Base-by-base conservation (phyloP, 139 green algal species). In the Coelastrella sp. region DNA sequence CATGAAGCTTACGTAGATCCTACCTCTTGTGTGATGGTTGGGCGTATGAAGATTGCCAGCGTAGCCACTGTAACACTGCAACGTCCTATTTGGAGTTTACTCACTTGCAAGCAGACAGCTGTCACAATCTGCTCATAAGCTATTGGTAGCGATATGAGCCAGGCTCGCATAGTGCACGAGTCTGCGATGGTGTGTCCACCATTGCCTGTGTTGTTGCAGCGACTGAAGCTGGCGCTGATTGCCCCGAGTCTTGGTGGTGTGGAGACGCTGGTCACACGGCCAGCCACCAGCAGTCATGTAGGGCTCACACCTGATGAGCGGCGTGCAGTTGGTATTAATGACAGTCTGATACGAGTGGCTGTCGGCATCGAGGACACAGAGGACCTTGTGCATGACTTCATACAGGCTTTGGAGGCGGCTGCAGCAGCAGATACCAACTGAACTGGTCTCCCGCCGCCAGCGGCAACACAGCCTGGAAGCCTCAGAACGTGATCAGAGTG, bases 261-360 rank as follows among this genome's bases (percentile, higher is more conserved):
- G 73, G 97, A 99, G 92, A 95, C 93, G 8, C 94, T 99, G 11
- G 98, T 99, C 66, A 97, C 99, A 87, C 97, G 99, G 93, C 97
- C 97, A 17, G 97, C 97, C 12, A 93, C 98, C 10, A 96, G 98
- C 59, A 97, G 93, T 4, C 95, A 95, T 88, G 95, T 91, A 79
- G 94, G 95, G 65, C 88, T 97, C 7, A 88, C 88, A 0, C 75
- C 90, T 4, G 93, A 95, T 82, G 81, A 94, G 90, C 76, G 95
- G 22, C 84, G 93, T 56, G 86, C 92, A 49, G 84, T 95, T 35
- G 96, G 96, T 15, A 97, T 98, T 61, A 93, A 93, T 72, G 96
- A 98, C 82, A 94, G 94, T 8, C 90, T 97, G 7, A 91, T 98
- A 4, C 91, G 96, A 4, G 95, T 95, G 82, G 90, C 94, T 19